Percentiles rank a stretch among this genome's conserved stretches.
These are phyloP conservation scores for Hypholoma fasciculare DNA, from an alignment of 768 basidiomycete species.

Conservation along the genomic window DNA sequence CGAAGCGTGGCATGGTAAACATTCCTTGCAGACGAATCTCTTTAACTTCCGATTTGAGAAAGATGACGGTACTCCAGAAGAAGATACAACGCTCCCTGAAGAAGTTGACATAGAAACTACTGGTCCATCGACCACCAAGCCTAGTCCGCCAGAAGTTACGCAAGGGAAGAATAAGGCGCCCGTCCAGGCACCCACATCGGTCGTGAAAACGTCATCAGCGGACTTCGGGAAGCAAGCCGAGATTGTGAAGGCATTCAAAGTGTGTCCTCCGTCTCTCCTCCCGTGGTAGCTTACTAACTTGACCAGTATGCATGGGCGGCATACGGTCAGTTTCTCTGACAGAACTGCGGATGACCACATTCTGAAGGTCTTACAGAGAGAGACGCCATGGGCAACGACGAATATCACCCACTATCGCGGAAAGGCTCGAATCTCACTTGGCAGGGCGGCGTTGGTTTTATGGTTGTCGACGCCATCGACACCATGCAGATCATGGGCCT, in stretches of 20 bases:
- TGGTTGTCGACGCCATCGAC: slow-evolving; percentile 86
- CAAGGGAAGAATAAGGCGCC: too few species aligned
- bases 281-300: neutral
- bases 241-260: slow-evolving; percentile 78
- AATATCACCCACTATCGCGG: slow-evolving; percentile 83
- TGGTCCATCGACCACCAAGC: neutral
- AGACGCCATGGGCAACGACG: slow-evolving; percentile 91
- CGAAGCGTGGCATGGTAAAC: neutral
- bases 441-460: slow-evolving; percentile 85
- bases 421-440: slow-evolving; percentile 76
- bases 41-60: neutral
- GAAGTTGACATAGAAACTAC: neutral
- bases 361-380: slow-evolving; percentile 50
- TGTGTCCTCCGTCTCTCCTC: slow-evolving; percentile 29
- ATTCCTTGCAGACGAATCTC: neutral
- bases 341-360: neutral
- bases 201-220: slow-evolving; percentile 1
- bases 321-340: slow-evolving; percentile 59
- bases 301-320: slow-evolving; percentile 82
- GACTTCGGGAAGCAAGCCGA: slow-evolving; percentile 56
- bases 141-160: neutral
- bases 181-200: neutral
- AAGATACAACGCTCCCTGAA: neutral
- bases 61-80: neutral
- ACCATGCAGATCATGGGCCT: slow-evolving; percentile 89